Evolutionary conservation across 257 asterid species (phyloP).

Genomic region (Rubia yunnanensis): DNA sequence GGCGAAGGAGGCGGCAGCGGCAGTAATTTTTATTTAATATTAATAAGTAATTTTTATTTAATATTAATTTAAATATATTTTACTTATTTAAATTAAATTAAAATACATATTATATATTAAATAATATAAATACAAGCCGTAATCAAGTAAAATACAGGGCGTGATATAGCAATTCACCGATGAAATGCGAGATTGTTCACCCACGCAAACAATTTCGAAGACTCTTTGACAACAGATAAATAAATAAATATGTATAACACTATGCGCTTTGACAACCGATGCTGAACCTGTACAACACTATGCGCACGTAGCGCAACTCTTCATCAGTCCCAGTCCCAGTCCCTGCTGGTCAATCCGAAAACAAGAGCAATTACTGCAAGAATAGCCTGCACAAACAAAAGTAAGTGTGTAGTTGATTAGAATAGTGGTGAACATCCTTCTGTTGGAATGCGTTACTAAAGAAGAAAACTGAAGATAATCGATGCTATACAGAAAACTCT

Average conservation of each 20-base stretch:
- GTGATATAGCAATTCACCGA: no score
- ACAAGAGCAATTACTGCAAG: conserved; percentile 48
- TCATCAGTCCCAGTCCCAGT: conserved; percentile 23
- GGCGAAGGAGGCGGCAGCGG: no score
- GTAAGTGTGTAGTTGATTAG: neutral
- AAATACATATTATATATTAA: no score
- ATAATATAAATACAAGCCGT: no score
- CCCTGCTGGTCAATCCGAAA: conserved; percentile 47
- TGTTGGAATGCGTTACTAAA: no score
- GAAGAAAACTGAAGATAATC: neutral
- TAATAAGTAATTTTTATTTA: no score
- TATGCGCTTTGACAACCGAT: neutral
- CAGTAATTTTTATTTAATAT: no score
- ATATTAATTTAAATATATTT: no score
- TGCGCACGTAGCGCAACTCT: neutral
- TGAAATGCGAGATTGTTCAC: neutral
- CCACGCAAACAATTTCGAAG: neutral
- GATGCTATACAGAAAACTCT: neutral
- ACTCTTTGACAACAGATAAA: neutral
- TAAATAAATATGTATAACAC: conserved; percentile 11
- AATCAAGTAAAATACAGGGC: no score
- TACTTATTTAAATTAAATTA: no score
- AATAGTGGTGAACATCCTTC: neutral
- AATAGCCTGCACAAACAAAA: conserved; percentile 45
- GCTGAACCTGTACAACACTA: conserved; percentile 12